Evolutionary conservation across 1,284 basidiomycete genomes (phyloP).

Genomic region (Clitocybe nebularis): DNA sequence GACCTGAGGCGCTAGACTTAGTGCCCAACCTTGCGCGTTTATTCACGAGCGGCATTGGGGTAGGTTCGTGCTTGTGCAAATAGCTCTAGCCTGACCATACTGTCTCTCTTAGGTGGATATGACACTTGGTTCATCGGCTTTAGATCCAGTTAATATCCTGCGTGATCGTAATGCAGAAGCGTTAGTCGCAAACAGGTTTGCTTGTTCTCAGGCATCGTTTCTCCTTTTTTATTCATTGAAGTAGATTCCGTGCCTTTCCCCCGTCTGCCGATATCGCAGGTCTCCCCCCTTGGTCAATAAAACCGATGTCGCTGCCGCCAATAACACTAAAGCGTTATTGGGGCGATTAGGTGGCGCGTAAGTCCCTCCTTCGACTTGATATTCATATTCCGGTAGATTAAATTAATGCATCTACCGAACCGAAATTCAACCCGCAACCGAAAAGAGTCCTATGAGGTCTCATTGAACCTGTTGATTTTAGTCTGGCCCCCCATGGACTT

Average conservation of each 20-base stretch:
- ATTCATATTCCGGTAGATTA: conserved; percentile 22
- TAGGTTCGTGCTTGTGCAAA: conserved; percentile 25
- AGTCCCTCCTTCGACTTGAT: background rate
- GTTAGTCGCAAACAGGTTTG: conserved; percentile 22
- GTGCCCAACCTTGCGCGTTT: conserved; percentile 27
- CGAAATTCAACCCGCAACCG: no score
- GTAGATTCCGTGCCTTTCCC: conserved; percentile 26
- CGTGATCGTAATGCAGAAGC: conserved; percentile 36
- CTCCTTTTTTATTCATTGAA: conserved; percentile 6
- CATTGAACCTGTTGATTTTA: no score
- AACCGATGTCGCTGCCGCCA: conserved; percentile 27
- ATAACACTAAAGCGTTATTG: conserved; percentile 24
- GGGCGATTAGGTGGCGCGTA: conserved; percentile 25
- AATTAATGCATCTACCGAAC: no score
- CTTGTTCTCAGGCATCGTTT: background rate
- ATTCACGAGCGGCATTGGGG: conserved; percentile 38
- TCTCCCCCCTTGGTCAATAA: conserved; percentile 31
- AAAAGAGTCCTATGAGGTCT: no score
- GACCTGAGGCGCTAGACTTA: conserved; percentile 23
- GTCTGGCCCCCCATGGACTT: no score
- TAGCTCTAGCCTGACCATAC: no score
- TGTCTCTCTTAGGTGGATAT: conserved; percentile 23
- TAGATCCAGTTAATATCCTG: conserved; percentile 24
- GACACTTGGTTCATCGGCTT: conserved; percentile 19
- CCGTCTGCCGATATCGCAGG: conserved; percentile 28